Evolutionary conservation across 1,284 basidiomycete genomes (phyloP), one percentile per base, ranked within the genome.

Genomic region (Cryptococcus hybrid): DNA sequence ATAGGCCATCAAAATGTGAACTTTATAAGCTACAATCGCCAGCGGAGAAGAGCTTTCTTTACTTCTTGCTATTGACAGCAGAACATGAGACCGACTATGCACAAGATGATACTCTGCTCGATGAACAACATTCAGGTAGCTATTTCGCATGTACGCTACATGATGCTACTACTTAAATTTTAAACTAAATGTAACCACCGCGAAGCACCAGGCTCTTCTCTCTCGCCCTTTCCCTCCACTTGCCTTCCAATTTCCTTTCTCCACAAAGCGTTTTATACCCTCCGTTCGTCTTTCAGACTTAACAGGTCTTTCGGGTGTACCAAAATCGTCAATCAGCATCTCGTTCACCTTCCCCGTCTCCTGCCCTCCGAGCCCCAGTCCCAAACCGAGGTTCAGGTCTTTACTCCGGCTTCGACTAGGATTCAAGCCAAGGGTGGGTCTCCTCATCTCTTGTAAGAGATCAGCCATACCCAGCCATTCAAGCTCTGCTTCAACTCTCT

Each of bases 401-500:
- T 13, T 9, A 18, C 50, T 11, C 4, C 0, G 39, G 36, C 8
- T 13, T 9, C 8, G 35, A 13, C 13, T 9, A 4, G 39, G 30
- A 15, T 44, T 40, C 36, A 24, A 30, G 30, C 30, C 30, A 6
- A 52, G 38, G 35, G 44, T 39, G 47, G 47, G 42, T 12, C 51
- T 44, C 5, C 24, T 49, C 7, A 69, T 46, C 51, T 69, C 65
- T 11, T 52, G 56, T 37, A 52, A 51, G 5, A 67, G 56, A 3
- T 36, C 45, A 0, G 39, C 46, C 67, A 69, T 67, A 9, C 60
- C 67, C 3, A 64, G 54, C 68, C 66, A 68, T 39, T 44, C 52
- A 30, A 64, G 57, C 56, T 70, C 68, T 39, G 64, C 61, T 36
- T 61, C 58, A 12, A 69, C 59, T 34, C 64, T 55, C 52, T n/a